These are phyloP conservation scores for Trichophyton equinum DNA, from an alignment of 2,329 filamentous ascomycete species.

Conservation along the genomic window DNA sequence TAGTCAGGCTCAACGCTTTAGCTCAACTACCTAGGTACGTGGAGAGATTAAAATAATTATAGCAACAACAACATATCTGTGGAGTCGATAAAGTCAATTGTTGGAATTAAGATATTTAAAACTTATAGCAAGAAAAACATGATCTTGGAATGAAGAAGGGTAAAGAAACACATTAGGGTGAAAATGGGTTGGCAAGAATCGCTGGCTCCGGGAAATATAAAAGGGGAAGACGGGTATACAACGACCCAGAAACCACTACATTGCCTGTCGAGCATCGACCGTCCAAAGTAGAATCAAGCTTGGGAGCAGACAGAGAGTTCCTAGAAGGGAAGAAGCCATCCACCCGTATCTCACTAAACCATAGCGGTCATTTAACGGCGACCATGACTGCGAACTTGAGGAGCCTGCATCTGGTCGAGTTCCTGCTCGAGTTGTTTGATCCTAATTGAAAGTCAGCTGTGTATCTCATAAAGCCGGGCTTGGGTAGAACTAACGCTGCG, in stretches of 20 bases:
- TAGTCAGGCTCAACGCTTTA: not conserved
- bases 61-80: not conserved
- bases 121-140: slow-evolving; percentile 4
- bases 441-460: slow-evolving; percentile 24
- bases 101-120: slow-evolving; percentile 6
- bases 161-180: slow-evolving; percentile 6
- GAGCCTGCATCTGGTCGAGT: slow-evolving; percentile 86
- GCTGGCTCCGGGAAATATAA: slow-evolving; percentile 12
- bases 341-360: slow-evolving; percentile 2
- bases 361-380: slow-evolving; percentile 55
- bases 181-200: slow-evolving; percentile 10
- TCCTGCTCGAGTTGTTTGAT: slow-evolving; percentile 59
- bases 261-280: not conserved
- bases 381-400: slow-evolving; percentile 77
- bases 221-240: slow-evolving; percentile 3
- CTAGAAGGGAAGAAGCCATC: slow-evolving; percentile 2
- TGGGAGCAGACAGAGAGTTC: not conserved
- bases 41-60: not conserved
- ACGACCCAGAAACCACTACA: slow-evolving; percentile 1
- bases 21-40: too few relatives aligned
- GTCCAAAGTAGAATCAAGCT: not conserved
- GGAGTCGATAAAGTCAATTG: slow-evolving; percentile 3
- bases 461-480: not conserved
- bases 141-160: slow-evolving; percentile 1
- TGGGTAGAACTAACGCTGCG: slow-evolving; percentile 45